These are phyloP conservation scores for Nicotiana sylvestris DNA, from an alignment of 257 asterid species.

Conservation along the genomic window DNA sequence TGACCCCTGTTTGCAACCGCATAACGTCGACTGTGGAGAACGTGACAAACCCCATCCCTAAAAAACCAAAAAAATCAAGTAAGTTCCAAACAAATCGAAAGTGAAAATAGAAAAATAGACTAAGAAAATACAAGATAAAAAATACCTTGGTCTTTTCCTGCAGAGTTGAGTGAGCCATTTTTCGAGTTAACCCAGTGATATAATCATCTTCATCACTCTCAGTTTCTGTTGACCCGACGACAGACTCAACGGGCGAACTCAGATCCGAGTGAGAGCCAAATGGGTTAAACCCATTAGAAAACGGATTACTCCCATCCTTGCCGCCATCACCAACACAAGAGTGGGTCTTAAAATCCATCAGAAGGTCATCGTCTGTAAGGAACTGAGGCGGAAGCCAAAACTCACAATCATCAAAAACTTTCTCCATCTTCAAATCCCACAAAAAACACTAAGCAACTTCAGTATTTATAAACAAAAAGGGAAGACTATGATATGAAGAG, in stretches of 20 bases:
- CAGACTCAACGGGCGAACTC: slow-evolving; percentile 69
- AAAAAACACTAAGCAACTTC: neutral
- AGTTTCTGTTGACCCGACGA: slow-evolving; percentile 45
- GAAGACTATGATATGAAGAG: neutral
- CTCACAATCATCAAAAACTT: slow-evolving; percentile 28
- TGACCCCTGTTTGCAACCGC: slow-evolving; percentile 39
- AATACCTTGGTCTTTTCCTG: slow-evolving; percentile 37
- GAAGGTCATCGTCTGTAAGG: slow-evolving; percentile 27
- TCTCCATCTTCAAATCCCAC: slow-evolving; percentile 20
- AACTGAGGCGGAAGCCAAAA: slow-evolving; percentile 44
- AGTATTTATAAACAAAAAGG: neutral
- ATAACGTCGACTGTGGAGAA: slow-evolving; percentile 77
- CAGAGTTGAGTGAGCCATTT: slow-evolving; percentile 34
- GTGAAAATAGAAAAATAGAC: no score
- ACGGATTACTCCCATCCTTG: neutral
- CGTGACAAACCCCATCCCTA: slow-evolving; percentile 48
- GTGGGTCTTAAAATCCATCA: slow-evolving; percentile 11
- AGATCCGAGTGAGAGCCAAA: slow-evolving; percentile 40
- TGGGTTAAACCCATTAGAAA: slow-evolving; percentile 14
- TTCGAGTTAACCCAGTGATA: slow-evolving; percentile 41
- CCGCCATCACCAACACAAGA: neutral
- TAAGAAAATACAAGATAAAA: no score
- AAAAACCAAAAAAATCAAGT: neutral
- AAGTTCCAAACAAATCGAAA: neutral
- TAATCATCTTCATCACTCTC: slow-evolving; percentile 78